Conservation (phyloP, 768 basidiomycete genomes). For the Lyophyllum semitale region DNA sequence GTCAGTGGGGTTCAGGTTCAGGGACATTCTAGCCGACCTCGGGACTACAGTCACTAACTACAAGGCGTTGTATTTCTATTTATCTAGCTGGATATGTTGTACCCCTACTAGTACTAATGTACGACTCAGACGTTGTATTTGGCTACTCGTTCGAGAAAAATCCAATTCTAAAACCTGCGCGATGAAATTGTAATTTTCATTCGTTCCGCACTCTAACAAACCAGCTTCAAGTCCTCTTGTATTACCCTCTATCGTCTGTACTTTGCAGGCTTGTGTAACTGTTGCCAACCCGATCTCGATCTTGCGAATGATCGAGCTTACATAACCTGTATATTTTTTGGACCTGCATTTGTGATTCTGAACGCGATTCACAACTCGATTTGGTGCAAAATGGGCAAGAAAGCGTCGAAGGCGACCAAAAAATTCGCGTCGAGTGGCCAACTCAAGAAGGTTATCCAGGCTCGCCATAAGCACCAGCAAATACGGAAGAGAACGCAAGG, state of each 20-base stretch:
- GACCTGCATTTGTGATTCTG: not conserved
- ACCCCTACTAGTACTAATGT: not conserved
- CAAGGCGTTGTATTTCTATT: not conserved
- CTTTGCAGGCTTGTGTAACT: not conserved
- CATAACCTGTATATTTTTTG: slow-evolving; percentile 15
- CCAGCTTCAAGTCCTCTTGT: no score
- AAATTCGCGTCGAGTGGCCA: slow-evolving; percentile 90
- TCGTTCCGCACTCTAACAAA: not conserved
- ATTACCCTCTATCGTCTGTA: no score
- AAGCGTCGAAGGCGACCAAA: slow-evolving; percentile 77
- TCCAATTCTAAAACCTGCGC: no score
- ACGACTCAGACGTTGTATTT: no score
- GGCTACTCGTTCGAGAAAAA: no score
- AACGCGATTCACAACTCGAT: not conserved
- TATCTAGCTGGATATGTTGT: not conserved
- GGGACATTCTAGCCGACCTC: slow-evolving; percentile 14
- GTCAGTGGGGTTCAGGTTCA: slow-evolving; percentile 25
- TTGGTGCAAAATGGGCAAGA: slow-evolving; percentile 45
- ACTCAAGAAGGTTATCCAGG: slow-evolving; percentile 84
- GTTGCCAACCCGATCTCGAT: not conserved
- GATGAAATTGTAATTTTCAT: no score
- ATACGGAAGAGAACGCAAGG: slow-evolving; percentile 69
- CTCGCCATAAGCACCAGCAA: slow-evolving; percentile 80
- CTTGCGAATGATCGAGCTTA: slow-evolving; percentile 9
- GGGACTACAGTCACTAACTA: not conserved